Base-by-base conservation (phyloP, 2,329 filamentous ascomycete species). In the Sporothrix globosa region DNA sequence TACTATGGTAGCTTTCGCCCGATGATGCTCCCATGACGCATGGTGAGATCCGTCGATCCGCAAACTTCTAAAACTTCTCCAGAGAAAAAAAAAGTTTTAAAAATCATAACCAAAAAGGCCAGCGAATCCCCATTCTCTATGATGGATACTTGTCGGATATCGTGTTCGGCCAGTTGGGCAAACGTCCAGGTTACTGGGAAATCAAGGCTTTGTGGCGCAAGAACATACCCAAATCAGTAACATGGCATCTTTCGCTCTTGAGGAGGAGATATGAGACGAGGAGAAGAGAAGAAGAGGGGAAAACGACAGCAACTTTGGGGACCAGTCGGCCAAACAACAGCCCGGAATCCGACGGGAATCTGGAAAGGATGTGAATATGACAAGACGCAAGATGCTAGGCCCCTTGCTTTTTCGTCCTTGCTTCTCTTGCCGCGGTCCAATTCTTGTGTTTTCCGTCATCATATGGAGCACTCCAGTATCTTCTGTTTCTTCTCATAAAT, bases 1-100 rank as follows among this genome's bases (percentile, higher is more conserved):
- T 17, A 24, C 2, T 48, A 46, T 46, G 21, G 11, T 44, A 44
- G 41, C 41, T 44, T 17, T 44, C 3, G 9, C 41, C 24, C 24
- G 46, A 65, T 65, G 61, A 65, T 65, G 61, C 44, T n/a, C 44
- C 17, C 61, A 65, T 65, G 61, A 65, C 61, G 61, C 44, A 50
- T 61, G 41, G 41, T 5, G 6, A 34, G 34, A 21, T 24, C 60
- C 60, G 60, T 63, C 48, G 41, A 46, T 48, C 41, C 24, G 41
- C 21, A 34, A 34, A 7, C 34, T 9, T 6, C 34, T 34, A 4
- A 34, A 34, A 34, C 34, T 9, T 34, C 30, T 3, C 5, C 34
- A 34, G 34, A 34, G 30, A 34, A 1, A 30, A 0, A 7, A 7
- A 7, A 7, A 7, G 34, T 34, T 27, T n/a, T 3, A 34, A 34